Evolutionary conservation across 2,329 filamentous ascomycete genomes (phyloP), one percentile per base, ranked within the genome.

Genomic region (Xylariaceae sp.): DNA sequence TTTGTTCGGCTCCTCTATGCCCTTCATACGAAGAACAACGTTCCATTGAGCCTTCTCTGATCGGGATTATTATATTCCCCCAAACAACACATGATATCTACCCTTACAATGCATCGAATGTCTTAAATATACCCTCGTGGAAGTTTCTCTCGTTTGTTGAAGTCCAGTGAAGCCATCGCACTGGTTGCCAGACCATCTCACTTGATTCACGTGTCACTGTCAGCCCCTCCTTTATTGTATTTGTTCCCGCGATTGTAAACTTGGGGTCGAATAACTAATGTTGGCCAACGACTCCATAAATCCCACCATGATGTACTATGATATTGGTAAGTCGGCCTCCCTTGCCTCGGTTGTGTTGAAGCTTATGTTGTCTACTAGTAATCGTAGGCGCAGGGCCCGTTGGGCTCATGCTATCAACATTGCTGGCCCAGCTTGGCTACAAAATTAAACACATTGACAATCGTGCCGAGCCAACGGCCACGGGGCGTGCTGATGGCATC

Each of bases 371-470:
- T 50, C 13, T 82, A 35, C 54, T 59, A 84, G 91, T 96, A 67
- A 92, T 96, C 66, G 82, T 96, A 57, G 92, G 92, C 64, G 92
- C 92, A 58, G 92, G 92, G 13, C 92, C 92, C 3, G 91, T 92
- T 47, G 92, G 92, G 57, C 83, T 96, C 59, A 87, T 95, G 76
- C 82, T 96, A 23, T 94, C 91, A 7, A 92, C 92, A 35, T 93
- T 89, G 72, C 82, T 97, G 62, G 89, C 90, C 62, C 82, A 92
- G 77, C 96, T 92, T 90, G 92, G 92, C 17, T 97, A 96, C 80
- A 91, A 86, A 73, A 90, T 97, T 74, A 96, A 93, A 79, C 91
- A 96, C 76, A 91, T 96, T 71, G 92, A 96, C 76, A 96, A 95
- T 75, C 83, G 92, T 60, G 80, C 90, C 1, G 89, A 93, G 69